Percentiles rank a stretch among this genome's conserved stretches.
Conservation (phyloP, 176 grass and related monocot species). For the Oryza brachyantha region DNA sequence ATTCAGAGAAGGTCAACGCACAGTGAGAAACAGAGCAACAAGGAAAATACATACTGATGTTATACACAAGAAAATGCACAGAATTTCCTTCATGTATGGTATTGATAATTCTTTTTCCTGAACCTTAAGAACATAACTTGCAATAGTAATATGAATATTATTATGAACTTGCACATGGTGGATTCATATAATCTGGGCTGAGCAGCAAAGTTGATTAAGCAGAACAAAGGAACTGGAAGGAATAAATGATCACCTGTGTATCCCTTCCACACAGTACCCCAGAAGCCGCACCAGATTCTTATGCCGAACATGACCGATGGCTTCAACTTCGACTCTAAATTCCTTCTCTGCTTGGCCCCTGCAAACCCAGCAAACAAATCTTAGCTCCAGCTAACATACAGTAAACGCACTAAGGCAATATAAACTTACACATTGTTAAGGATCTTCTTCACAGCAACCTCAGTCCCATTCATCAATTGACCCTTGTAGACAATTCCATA, state of each 20-base stretch:
- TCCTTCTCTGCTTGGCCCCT: conserved; percentile 98
- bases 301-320: conserved; percentile 91
- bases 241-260: conserved; percentile 68
- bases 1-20: conserved; percentile 24
- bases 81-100: background rate
- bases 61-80: background rate
- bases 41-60: background rate
- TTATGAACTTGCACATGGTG: conserved; percentile 7
- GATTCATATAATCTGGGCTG: conserved; percentile 4
- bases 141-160: background rate
- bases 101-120: background rate
- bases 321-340: conserved; percentile 98
- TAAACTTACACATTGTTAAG: conserved; percentile 90
- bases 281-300: conserved; percentile 93
- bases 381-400: conserved; percentile 30
- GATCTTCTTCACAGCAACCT: conserved; percentile 95
- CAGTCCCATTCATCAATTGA: conserved; percentile 61
- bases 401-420: conserved; percentile 20
- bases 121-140: conserved; percentile 7
- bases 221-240: conserved; percentile 13
- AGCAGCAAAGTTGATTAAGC: background rate
- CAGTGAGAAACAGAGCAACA: background rate
- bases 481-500: conserved; percentile 93
- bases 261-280: conserved; percentile 92
- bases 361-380: conserved; percentile 18